phyloP scores from a whole-genome alignment of 306 rosid genomes.

The Cucumis melo region DNA sequence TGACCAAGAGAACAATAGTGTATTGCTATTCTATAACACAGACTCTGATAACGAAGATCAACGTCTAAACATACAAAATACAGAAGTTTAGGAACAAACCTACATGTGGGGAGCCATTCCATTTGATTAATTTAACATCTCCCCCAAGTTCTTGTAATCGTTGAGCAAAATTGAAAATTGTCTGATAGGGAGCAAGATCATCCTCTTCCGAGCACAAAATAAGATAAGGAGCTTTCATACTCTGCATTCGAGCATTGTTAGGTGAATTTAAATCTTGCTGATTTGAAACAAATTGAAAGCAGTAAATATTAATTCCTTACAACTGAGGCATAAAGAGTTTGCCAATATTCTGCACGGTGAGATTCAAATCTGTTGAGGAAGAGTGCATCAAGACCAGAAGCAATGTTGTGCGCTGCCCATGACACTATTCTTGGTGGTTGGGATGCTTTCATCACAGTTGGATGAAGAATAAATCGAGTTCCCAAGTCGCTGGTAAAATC shows the following conservation, averaged over 20 bases:
- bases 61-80: not conserved
- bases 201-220: constrained; percentile 76
- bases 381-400: constrained; percentile 83
- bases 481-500: constrained; percentile 95
- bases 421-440: constrained; percentile 68
- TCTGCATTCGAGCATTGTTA: constrained; percentile 35
- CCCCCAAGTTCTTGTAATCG: constrained; percentile 64
- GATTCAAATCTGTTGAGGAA: constrained; percentile 81
- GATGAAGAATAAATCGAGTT: constrained; percentile 69
- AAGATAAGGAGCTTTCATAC: constrained; percentile 80
- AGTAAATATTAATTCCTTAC: constrained; percentile 31
- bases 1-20: not conserved
- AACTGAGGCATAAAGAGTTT: constrained; percentile 66
- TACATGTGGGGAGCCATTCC: constrained; percentile 80
- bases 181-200: constrained; percentile 70
- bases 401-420: constrained; percentile 61
- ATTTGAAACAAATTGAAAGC: not conserved
- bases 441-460: constrained; percentile 56
- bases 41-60: not conserved
- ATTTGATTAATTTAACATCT: constrained; percentile 64
- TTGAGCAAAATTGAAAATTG: constrained; percentile 55
- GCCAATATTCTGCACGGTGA: constrained; percentile 94
- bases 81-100: constrained; percentile 38
- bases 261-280: constrained; percentile 1
- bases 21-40: not conserved